Percentiles rank a stretch among this genome's conserved stretches.
These are phyloP conservation scores for Cutaneotrichosporon spelunceum DNA, from an alignment of 1,284 basidiomycete species.

Conservation along the genomic window DNA sequence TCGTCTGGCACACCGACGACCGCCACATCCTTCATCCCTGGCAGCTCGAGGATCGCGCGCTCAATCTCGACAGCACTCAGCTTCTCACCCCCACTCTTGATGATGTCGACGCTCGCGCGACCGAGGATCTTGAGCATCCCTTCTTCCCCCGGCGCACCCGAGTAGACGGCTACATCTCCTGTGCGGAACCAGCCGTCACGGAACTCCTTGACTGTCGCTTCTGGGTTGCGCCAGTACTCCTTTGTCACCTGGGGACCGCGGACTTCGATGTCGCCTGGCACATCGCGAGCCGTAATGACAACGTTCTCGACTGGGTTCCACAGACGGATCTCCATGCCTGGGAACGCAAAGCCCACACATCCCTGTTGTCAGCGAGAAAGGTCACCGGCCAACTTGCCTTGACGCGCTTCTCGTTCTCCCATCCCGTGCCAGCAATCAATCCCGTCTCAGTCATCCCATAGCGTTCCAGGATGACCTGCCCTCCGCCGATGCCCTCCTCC, in stretches of 20 bases:
- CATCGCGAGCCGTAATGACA: conserved; percentile 25
- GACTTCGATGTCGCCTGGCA: conserved; percentile 43
- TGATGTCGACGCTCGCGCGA: conserved; percentile 39
- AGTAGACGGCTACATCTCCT: conserved; percentile 44
- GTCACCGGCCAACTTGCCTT: conserved; percentile 35
- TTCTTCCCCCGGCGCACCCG: conserved; percentile 27
- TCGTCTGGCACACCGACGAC: conserved; percentile 45
- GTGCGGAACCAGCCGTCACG: conserved; percentile 49
- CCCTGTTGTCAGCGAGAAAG: conserved; percentile 29
- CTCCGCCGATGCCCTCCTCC: conserved; percentile 43
- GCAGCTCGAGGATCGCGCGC: conserved; percentile 40
- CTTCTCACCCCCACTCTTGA: conserved; percentile 48
- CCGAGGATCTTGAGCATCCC: conserved; percentile 38
- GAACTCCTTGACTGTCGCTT: conserved; percentile 40
- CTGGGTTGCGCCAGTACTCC: conserved; percentile 45
- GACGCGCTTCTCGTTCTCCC: conserved; percentile 38
- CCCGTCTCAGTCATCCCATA: conserved; percentile 51
- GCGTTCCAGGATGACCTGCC: conserved; percentile 42
- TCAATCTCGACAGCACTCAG: conserved; percentile 48
- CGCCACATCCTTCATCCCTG: conserved; percentile 42
- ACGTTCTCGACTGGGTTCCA: conserved; percentile 30
- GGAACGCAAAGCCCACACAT: conserved; percentile 43
- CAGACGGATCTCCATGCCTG: conserved; percentile 39
- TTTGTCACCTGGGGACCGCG: conserved; percentile 40
- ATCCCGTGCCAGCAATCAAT: conserved; percentile 44